Evolutionary conservation across 257 asterid genomes (phyloP).

Genomic region (Linaria vulgaris): DNA sequence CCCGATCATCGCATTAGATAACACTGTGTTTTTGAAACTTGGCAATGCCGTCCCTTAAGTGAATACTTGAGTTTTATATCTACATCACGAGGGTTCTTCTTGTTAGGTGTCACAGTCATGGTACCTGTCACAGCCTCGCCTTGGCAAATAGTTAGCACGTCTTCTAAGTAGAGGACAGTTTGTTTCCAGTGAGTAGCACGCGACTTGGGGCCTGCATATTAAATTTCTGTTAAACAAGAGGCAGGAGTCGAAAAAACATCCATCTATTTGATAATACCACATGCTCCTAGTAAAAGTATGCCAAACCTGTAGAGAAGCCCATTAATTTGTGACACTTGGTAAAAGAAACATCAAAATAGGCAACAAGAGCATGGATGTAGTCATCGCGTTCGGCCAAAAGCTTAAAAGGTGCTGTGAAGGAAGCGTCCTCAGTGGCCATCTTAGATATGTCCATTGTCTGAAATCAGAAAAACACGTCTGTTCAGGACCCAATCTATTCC

Average conservation of each 20-base stretch:
- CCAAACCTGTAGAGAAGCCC: conserved; percentile 92
- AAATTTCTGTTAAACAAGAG: background rate
- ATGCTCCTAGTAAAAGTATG: background rate
- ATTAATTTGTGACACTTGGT: conserved; percentile 77
- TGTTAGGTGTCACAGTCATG: conserved; percentile 76
- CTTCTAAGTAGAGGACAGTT: conserved; percentile 91
- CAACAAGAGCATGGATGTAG: conserved; percentile 95
- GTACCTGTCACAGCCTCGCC: conserved; percentile 78
- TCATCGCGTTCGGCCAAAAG: conserved; percentile 92
- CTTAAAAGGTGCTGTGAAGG: conserved; percentile 95
- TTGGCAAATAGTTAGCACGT: conserved; percentile 71
- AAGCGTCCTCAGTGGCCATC: conserved; percentile 81
- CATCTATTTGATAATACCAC: too few species aligned
- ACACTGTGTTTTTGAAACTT: conserved; percentile 60
- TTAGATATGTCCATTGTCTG: conserved; percentile 98
- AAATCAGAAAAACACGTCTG: conserved; percentile 11
- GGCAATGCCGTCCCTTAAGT: conserved; percentile 60
- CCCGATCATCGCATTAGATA: conserved; percentile 59
- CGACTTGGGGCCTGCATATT: conserved; percentile 73
- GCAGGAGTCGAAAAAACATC: background rate
- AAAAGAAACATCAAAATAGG: conserved; percentile 91
- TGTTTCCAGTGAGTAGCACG: conserved; percentile 97
- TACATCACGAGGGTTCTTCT: conserved; percentile 94
- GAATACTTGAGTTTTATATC: conserved; percentile 81
- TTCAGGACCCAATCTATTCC: conserved; percentile 3